A percentile compares a stretch with the other conserved stretches of the same genome.
phyloP scores from a whole-genome alignment of 306 rosid genomes.

The Heteromeles arbutifolia region DNA sequence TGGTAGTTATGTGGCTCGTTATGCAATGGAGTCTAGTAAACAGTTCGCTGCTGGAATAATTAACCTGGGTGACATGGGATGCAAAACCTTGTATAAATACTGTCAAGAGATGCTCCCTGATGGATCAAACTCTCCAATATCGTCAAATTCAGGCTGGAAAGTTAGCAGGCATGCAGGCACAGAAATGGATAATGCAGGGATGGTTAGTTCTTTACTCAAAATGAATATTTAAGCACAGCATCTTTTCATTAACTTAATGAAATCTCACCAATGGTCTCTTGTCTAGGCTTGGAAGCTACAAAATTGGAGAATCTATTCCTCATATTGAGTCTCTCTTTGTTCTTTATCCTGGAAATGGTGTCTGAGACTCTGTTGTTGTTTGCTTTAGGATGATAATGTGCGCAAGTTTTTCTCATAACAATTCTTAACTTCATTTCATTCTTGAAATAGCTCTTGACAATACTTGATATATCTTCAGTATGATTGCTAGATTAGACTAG shows the following conservation, averaged over 20 bases:
- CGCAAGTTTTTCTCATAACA: background rate
- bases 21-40: slow-evolving; percentile 83
- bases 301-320: background rate
- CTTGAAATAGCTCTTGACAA: background rate
- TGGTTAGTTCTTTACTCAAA: slow-evolving; percentile 48
- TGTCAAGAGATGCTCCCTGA: slow-evolving; percentile 76
- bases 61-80: slow-evolving; percentile 46
- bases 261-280: background rate
- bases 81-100: slow-evolving; percentile 44
- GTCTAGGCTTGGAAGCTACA: background rate
- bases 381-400: background rate
- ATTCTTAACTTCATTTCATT: background rate
- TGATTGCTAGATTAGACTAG: background rate
- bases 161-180: slow-evolving; percentile 53
- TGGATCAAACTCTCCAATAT: slow-evolving; percentile 63
- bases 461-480: background rate
- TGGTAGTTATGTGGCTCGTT: slow-evolving; percentile 63
- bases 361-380: background rate
- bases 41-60: slow-evolving; percentile 73
- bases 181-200: slow-evolving; percentile 69
- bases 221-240: background rate
- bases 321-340: background rate
- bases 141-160: slow-evolving; percentile 65
- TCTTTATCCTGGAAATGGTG: slow-evolving; percentile 6
- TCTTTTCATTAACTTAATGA: background rate